phyloP scores from a whole-genome alignment of 2,329 filamentous ascomycete genomes.

The Paecilomyces fulvus region DNA sequence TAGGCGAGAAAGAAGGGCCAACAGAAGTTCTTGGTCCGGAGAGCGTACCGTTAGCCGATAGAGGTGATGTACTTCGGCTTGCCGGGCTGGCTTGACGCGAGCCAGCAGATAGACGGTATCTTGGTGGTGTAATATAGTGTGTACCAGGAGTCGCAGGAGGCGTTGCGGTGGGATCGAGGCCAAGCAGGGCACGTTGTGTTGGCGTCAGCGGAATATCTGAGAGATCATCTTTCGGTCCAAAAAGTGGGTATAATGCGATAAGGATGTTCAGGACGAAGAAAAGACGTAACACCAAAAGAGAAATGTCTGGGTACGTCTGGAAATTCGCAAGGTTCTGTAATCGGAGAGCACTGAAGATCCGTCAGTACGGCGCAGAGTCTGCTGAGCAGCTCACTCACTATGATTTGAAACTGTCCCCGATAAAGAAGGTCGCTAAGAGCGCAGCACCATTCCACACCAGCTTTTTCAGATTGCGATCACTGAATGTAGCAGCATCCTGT shows the following conservation, averaged over 20 bases:
- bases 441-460: conserved; percentile 60
- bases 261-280: conserved; percentile 62
- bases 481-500: conserved; percentile 69
- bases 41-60: conserved; percentile 27
- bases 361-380: conserved; percentile 7
- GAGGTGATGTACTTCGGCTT: conserved; percentile 28
- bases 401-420: conserved; percentile 30
- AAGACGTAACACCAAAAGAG: conserved; percentile 50
- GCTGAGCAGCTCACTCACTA: conserved; percentile 21
- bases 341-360: conserved; percentile 23
- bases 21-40: conserved; percentile 25
- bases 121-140: conserved; percentile 74
- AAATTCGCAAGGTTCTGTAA: conserved; percentile 26
- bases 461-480: conserved; percentile 63
- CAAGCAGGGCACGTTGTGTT: conserved; percentile 76
- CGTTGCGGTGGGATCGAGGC: conserved; percentile 61
- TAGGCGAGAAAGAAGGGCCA: conserved; percentile 47
- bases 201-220: conserved; percentile 85
- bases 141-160: conserved; percentile 58
- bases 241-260: conserved; percentile 62
- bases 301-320: conserved; percentile 35
- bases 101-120: conserved; percentile 69
- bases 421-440: conserved; percentile 42
- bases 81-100: conserved; percentile 37
- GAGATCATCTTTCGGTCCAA: conserved; percentile 66